A percentile compares a stretch with the other conserved stretches of the same genome.
These are phyloP conservation scores for Heliophila coronopifolia DNA, from an alignment of 441 rosid genomes.

Conservation along the genomic window DNA sequence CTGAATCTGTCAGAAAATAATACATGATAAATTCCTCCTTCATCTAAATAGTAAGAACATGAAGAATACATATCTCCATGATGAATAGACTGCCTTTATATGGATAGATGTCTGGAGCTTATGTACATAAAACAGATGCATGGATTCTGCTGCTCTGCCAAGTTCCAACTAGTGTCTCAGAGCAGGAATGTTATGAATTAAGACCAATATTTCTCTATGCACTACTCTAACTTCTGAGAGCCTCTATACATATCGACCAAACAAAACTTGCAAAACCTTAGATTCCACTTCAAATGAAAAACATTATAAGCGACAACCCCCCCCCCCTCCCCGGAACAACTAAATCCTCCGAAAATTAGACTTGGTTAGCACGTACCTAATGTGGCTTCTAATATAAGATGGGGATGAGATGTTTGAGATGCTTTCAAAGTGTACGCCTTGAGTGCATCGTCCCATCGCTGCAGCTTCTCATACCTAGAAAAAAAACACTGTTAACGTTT, in stretches of 20 bases:
- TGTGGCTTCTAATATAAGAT: constrained; percentile 84
- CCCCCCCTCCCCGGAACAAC: no score
- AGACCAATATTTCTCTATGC: constrained; percentile 1
- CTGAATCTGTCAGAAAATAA: constrained; percentile 1
- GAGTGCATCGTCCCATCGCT: constrained; percentile 99
- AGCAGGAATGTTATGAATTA: constrained; percentile 5
- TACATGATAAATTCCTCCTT: background rate
- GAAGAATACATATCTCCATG: no score
- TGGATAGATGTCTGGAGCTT: background rate
- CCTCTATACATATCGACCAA: constrained; percentile 3
- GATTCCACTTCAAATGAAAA: background rate
- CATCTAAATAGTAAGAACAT: background rate
- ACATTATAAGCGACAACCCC: background rate
- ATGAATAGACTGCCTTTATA: constrained; percentile 1
- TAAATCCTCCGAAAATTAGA: constrained; percentile 1
- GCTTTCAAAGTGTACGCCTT: constrained; percentile 94
- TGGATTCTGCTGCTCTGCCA: constrained; percentile 1
- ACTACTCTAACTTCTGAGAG: background rate
- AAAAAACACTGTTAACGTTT: constrained; percentile 15
- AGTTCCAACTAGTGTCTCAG: background rate
- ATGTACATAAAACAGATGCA: constrained; percentile 9
- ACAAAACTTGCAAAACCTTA: constrained; percentile 3
- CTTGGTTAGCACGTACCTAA: constrained; percentile 48
- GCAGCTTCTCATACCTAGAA: constrained; percentile 97
- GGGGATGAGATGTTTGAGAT: constrained; percentile 75